Percentiles rank a stretch among this genome's conserved stretches.
These are phyloP conservation scores for Copromyces sp. DNA, from an alignment of 495 filamentous ascomycete species.

Conservation along the genomic window DNA sequence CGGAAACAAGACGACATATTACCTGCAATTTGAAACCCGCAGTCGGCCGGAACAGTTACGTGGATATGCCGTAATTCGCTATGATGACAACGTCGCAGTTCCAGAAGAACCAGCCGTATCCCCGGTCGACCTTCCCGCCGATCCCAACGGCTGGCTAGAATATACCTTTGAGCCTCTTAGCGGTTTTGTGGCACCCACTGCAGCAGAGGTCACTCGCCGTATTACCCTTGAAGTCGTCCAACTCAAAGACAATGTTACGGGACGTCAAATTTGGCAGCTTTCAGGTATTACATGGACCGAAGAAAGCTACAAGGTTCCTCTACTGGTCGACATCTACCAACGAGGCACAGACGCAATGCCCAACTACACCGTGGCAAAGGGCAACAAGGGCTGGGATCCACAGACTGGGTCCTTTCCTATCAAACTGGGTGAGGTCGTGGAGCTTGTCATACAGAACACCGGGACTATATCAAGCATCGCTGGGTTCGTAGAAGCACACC, in stretches of 20 bases:
- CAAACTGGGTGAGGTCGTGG: conserved; percentile 49
- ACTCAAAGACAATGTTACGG: conserved; percentile 8
- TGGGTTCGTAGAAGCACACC: conserved; percentile 46
- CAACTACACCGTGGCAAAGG: conserved; percentile 31
- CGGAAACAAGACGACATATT: conserved; percentile 36
- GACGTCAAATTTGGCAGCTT: conserved; percentile 14
- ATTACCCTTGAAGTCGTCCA: conserved; percentile 34
- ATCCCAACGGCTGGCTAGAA: conserved; percentile 39
- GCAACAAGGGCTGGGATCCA: conserved; percentile 45
- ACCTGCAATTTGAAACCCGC: conserved; percentile 43
- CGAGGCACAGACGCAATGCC: conserved; percentile 29
- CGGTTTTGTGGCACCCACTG: conserved; percentile 30
- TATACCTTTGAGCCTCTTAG: conserved; percentile 38
- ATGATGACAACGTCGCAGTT: conserved; percentile 17
- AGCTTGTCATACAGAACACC: conserved; percentile 48
- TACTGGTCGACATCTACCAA: conserved; percentile 47
- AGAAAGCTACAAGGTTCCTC: conserved; percentile 28
- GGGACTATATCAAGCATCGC: conserved; percentile 20
- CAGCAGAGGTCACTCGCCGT: conserved; percentile 44
- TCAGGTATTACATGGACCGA: conserved; percentile 39
- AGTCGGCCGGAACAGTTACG: conserved; percentile 33
- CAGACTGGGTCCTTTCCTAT: conserved; percentile 40
- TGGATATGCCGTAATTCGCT: conserved; percentile 46
- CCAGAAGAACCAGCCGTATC: conserved; percentile 14
- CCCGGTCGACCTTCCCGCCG: conserved; percentile 31